Evolutionary conservation across 805 yeast species (phyloP), one percentile per base, ranked within the genome.

Genomic region (Candida silvicultrix): DNA sequence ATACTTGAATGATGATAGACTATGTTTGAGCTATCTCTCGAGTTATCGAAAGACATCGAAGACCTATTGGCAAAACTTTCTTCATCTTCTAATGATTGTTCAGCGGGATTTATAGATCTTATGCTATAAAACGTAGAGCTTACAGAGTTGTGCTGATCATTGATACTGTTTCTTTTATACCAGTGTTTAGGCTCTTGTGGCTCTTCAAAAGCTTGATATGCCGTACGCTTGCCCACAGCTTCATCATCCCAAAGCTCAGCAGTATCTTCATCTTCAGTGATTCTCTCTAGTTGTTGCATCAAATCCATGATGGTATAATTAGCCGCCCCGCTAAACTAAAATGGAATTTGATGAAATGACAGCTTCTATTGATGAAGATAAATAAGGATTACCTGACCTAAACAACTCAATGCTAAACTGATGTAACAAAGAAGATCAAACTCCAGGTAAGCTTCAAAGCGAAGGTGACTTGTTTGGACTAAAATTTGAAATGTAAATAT

Each of bases 1-100:
- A 25, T 39, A 14, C 22, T 41, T 22, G 49, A 29, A 25, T 44
- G 47, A 14, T 37, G 25, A 12, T 37, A 25, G 16, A 6, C 20
- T 11, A 37, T 37, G 16, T 37, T 37, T 4, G 39, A 37, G n/a
- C 18, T 37, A 21, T 37, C 16, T 10, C 6, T 5, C 2, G 39
- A 37, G 6, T 37, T 11, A 21, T 37, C 39, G 21, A 37, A 37
- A 4, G 39, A 37, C 39, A 37, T 37, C 14, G 39, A 37, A 11
- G 16, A 14, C 28, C 6, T 19, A 20, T 37, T 37, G n/a, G 12
- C 18, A 21, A 12, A n/a, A 11, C 39, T 37, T 20, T 37, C 23
- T 10, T 37, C 25, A 12, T 11, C 39, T 20, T 37, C 4, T 6
- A 15, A 3, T 14, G 39, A 37, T 3, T 16, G 18, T 16, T 14